Percentiles rank a stretch among this genome's conserved stretches.
Conservation (phyloP, 495 filamentous ascomycete species). For the Talaromyces stipitatus region DNA sequence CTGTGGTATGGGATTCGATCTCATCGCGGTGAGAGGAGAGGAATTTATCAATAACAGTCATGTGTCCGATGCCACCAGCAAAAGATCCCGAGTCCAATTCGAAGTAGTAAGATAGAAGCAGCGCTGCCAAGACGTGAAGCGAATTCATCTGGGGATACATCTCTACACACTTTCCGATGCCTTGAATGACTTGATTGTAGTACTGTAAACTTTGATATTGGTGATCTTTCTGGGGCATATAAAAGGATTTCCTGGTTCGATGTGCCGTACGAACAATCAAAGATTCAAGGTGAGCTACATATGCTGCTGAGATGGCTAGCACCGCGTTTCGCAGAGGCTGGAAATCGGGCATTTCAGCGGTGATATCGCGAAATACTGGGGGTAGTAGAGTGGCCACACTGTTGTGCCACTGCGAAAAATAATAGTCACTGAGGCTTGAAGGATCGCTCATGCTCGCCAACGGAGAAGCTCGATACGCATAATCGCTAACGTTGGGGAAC, state of each 20-base stretch:
- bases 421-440: not conserved
- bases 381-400: not conserved
- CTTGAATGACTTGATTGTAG: slow-evolving; percentile 1
- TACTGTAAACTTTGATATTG: slow-evolving; percentile 4
- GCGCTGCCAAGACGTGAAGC: not conserved
- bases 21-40: not conserved
- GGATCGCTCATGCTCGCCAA: not conserved
- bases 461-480: not conserved
- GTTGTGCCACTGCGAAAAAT: slow-evolving; percentile 5
- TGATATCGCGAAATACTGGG: not conserved
- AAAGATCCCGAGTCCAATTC: slow-evolving; percentile 2
- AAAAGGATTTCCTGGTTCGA: not conserved
- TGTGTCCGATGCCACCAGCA: slow-evolving; percentile 1
- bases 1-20: not conserved
- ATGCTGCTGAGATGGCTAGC: not conserved
- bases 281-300: slow-evolving; percentile 1
- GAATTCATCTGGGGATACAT: not conserved
- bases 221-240: slow-evolving; percentile 4
- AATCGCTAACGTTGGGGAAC: not conserved
- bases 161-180: not conserved
- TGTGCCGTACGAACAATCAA: not conserved
- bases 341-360: not conserved
- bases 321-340: not conserved
- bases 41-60: slow-evolving; percentile 4
- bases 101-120: slow-evolving; percentile 4